Evolutionary conservation across 768 basidiomycete genomes (phyloP).

Genomic region (Phlegmacium glaucopus): DNA sequence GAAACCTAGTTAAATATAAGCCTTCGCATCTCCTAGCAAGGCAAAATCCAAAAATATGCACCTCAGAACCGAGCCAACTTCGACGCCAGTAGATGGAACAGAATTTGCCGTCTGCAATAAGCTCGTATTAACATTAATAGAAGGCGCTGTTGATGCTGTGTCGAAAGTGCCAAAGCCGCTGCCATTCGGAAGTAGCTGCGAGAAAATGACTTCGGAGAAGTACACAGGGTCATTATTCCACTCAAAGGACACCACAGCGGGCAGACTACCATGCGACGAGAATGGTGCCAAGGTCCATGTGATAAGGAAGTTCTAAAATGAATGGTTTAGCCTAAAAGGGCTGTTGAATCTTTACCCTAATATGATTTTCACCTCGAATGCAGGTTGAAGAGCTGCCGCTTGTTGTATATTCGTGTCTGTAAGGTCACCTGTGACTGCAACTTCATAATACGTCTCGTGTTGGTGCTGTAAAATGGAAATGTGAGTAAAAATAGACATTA

Average conservation of each 20-base stretch:
- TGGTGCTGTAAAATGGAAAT: constrained; percentile 26
- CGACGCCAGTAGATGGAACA: constrained; percentile 11
- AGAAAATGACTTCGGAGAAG: constrained; percentile 32
- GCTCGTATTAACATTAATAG: constrained; percentile 9
- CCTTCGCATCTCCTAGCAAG: neutral
- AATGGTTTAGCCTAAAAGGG: neutral
- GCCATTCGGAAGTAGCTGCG: constrained; percentile 32
- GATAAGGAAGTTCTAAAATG: constrained; percentile 25
- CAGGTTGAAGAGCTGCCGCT: constrained; percentile 20
- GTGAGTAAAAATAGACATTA: neutral
- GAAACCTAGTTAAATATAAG: constrained; percentile 21
- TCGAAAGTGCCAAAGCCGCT: constrained; percentile 37
- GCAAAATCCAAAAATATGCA: constrained; percentile 3
- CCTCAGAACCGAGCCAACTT: constrained; percentile 27
- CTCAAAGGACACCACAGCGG: constrained; percentile 28
- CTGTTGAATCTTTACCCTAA: neutral
- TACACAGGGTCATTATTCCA: constrained; percentile 33
- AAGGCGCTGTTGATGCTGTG: constrained; percentile 18
- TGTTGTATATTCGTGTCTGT: constrained; percentile 31
- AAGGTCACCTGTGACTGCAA: constrained; percentile 31
- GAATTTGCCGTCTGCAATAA: neutral
- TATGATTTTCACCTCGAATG: constrained; percentile 25
- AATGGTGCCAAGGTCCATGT: constrained; percentile 40
- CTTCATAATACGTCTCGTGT: constrained; percentile 28
- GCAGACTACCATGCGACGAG: constrained; percentile 30